Conservation (phyloP, 257 asterid species). For the Solanum sejunctum region DNA sequence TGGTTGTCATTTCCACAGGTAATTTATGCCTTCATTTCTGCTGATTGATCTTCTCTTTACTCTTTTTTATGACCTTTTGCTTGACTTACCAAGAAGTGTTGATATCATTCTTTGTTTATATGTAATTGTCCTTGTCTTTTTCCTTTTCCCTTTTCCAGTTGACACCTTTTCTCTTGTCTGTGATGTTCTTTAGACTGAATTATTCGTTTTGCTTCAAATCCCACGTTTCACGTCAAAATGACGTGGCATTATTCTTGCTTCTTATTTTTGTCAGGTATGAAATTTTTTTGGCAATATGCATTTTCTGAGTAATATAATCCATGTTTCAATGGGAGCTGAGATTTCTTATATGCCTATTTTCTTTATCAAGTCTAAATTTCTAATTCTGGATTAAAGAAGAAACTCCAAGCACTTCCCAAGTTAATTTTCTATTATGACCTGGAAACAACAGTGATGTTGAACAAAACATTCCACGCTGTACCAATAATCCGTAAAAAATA, state of each 20-base stretch:
- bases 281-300: neutral
- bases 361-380: neutral
- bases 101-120: neutral
- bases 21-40: conserved; percentile 1
- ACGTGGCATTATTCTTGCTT: neutral
- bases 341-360: neutral
- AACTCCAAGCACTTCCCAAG: neutral
- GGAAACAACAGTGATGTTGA: neutral
- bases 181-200: neutral
- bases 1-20: conserved; percentile 96
- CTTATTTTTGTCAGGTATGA: neutral
- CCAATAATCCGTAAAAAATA: neutral
- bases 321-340: neutral
- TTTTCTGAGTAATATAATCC: neutral
- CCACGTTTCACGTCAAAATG: neutral
- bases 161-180: neutral
- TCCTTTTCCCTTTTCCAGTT: neutral
- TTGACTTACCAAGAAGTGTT: neutral
- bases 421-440: neutral
- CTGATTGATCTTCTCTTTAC: neutral
- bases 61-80: neutral
- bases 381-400: neutral
- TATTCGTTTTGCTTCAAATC: neutral
- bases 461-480: neutral
- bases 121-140: neutral